These are phyloP conservation scores for Termitomyces sp. DNA, from an alignment of 768 basidiomycete species.

Conservation along the genomic window DNA sequence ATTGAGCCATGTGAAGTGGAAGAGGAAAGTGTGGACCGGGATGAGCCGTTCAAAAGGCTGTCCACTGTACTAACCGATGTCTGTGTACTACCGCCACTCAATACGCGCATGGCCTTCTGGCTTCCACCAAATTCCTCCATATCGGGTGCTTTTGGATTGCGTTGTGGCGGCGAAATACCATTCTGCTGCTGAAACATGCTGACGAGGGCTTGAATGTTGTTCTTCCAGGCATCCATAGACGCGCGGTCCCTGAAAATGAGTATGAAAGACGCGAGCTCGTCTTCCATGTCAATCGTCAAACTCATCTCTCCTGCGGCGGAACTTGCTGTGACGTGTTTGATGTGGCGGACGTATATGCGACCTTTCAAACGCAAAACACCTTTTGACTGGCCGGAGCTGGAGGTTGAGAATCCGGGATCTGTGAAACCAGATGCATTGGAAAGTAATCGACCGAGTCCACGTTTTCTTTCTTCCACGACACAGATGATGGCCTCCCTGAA, in stretches of 20 bases:
- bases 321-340: constrained; percentile 81
- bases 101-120: constrained; percentile 70
- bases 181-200: constrained; percentile 59
- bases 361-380: constrained; percentile 90
- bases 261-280: constrained; percentile 94
- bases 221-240: constrained; percentile 87
- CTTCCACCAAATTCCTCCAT: constrained; percentile 78
- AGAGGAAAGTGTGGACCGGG: constrained; percentile 68
- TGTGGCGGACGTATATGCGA: constrained; percentile 92
- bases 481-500: constrained; percentile 98
- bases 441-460: constrained; percentile 68
- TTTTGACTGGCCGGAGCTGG: constrained; percentile 34
- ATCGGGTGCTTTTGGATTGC: constrained; percentile 37
- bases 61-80: constrained; percentile 62
- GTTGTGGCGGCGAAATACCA: constrained; percentile 27
- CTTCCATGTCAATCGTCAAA: constrained; percentile 97
- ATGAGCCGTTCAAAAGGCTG: constrained; percentile 61
- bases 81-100: constrained; percentile 63
- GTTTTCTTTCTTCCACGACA: constrained; percentile 94
- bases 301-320: constrained; percentile 80
- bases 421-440: constrained; percentile 55
- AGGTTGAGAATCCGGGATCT: constrained; percentile 41
- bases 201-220: constrained; percentile 76
- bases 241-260: constrained; percentile 89
- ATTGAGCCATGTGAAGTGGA: constrained; percentile 65